Percentiles rank a stretch among this genome's conserved stretches.
These are phyloP conservation scores for Catharanthus roseus DNA, from an alignment of 257 asterid species.

Conservation along the genomic window DNA sequence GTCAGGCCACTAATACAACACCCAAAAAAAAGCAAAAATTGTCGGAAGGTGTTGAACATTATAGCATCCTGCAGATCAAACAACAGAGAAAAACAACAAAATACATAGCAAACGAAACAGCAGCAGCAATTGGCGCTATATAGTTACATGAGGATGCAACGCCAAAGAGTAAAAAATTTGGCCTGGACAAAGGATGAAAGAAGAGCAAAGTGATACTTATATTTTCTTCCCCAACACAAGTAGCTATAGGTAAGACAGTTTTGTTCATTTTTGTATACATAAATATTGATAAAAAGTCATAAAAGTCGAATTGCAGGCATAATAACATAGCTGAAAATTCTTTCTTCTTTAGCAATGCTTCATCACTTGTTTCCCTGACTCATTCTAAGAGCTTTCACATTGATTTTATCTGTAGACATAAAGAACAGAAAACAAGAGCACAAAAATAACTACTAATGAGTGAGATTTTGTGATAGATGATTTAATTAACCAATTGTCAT, in stretches of 20 bases:
- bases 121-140: conserved; percentile 1
- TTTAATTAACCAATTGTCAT: not conserved
- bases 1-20: not conserved
- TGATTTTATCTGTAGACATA: not conserved
- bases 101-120: not conserved
- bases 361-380: not conserved
- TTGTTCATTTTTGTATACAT: conserved; percentile 32
- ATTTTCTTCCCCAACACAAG: conserved; percentile 18
- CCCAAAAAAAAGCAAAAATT: not conserved
- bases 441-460: not conserved
- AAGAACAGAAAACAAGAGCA: not conserved
- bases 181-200: not conserved
- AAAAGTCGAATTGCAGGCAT: conserved; percentile 23
- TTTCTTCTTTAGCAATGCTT: not conserved
- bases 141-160: conserved; percentile 7
- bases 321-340: conserved; percentile 13
- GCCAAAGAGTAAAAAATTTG: not conserved
- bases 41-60: not conserved
- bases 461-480: not conserved
- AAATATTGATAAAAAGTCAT: conserved; percentile 25
- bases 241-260: conserved; percentile 31
- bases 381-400: not conserved
- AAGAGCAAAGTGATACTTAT: not conserved
- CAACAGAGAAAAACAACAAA: conserved; percentile 3
- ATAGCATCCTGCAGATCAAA: conserved; percentile 4